A percentile compares a stretch with the other conserved stretches of the same genome.
Evolutionary conservation across 2,329 filamentous ascomycete species (phyloP).

Genomic region (Arthrobotrys sinensis): DNA sequence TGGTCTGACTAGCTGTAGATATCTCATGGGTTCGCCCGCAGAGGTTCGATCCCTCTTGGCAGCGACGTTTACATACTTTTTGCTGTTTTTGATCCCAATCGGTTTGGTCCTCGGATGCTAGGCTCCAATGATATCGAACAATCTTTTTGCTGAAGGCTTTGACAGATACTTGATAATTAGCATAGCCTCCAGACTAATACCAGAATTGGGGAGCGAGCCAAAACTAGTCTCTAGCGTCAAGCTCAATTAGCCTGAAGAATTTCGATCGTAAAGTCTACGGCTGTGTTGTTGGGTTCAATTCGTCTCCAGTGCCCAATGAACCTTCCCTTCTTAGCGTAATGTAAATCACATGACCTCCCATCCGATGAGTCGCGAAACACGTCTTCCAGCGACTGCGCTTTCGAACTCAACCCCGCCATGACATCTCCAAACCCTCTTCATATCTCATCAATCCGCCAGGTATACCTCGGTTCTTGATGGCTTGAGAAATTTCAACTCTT

Average conservation of each 20-base stretch:
- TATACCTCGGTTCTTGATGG: neutral
- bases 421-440: neutral
- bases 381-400: conserved; percentile 34
- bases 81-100: neutral
- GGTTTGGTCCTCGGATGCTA: neutral
- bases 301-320: neutral
- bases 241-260: too few species aligned
- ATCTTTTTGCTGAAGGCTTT: neutral
- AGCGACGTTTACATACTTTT: conserved; percentile 56
- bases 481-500: neutral
- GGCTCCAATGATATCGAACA: too few species aligned
- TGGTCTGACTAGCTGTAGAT: conserved; percentile 26
- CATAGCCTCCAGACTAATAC: too few species aligned
- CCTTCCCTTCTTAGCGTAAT: conserved; percentile 7
- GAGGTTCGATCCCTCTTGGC: conserved; percentile 62
- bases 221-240: too few species aligned
- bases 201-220: too few species aligned
- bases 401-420: conserved; percentile 14
- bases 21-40: conserved; percentile 62
- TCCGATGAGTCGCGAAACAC: conserved; percentile 58
- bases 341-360: conserved; percentile 40
- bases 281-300: neutral
- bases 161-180: too few species aligned
- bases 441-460: neutral
- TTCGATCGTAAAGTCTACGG: too few species aligned